Base-by-base conservation (phyloP, 2,329 filamentous ascomycete genomes). In the Plenodomus biglobosus region DNA sequence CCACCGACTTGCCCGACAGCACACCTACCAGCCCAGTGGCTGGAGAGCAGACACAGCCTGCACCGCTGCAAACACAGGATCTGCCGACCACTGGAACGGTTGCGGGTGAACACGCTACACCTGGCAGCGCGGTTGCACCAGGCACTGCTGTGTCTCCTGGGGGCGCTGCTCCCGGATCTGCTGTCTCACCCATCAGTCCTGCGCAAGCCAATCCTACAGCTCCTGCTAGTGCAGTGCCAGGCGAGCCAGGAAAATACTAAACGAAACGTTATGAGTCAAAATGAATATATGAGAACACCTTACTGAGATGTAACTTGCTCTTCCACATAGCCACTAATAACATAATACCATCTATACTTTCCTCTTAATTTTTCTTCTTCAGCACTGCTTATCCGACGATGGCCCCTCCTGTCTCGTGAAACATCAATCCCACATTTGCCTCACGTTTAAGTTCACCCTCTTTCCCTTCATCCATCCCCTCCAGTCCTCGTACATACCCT, bases 391-490 rank as follows among this genome's bases (percentile, higher is more conserved):
- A n/a, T n/a, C n/a, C n/a, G n/a, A n/a, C n/a, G n/a, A n/a, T n/a
- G n/a, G n/a, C n/a, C n/a, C n/a, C n/a, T n/a, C n/a, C n/a, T n/a
- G n/a, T n/a, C 10, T 10, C 27, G 27, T 15, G 27, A 32, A 19
- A 19, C 15, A 15, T 59, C 22, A 61, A 49, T 84, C 81, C 64
- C 76, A 82, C 87, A 96, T 95, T 73, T 97, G 92, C 53, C 92
- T 80, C 8, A 96, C 88, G 69, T 97, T 97, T 40, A 97, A 68
- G 69, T 97, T 97, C 62, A 97, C 84, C 53, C 92, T 80, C 74
- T 96, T 96, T 40, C 82, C 84, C 52, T 75, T 76, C 88, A 97
- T 92, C 92, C 92, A 97, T 1, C 88, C 89, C 58, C 78, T 81
- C 90, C 91, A 96, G 35, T 78, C 77, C 42, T 83, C 78, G 64